Percentiles rank a stretch among this genome's conserved stretches.
Evolutionary conservation across 139 green algal species (phyloP).

Genomic region (Nannochloris sp.): DNA sequence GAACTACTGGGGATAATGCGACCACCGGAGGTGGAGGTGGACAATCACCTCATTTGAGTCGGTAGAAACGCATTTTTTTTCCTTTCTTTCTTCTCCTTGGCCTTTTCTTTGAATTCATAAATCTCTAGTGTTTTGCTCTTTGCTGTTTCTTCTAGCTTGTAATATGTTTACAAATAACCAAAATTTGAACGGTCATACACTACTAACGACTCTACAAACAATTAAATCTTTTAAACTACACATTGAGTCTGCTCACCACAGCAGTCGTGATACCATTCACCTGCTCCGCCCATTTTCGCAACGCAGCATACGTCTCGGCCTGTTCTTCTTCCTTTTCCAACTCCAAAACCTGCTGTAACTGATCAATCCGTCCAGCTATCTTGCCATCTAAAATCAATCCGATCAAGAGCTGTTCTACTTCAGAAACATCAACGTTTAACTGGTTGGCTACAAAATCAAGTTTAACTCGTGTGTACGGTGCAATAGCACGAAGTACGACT

Average conservation of each 20-base stretch:
- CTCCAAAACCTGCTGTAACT: constrained; percentile 79
- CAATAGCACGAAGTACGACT: constrained; percentile 21
- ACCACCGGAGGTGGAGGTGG: background rate
- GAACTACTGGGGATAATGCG: constrained; percentile 7
- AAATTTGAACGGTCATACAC: background rate
- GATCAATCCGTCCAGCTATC: constrained; percentile 86
- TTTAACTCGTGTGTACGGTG: constrained; percentile 89
- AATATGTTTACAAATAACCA: no score
- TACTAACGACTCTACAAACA: constrained; percentile 10
- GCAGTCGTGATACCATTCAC: constrained; percentile 52
- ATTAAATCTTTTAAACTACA: no score
- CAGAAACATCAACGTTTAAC: constrained; percentile 81
- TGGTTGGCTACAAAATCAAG: constrained; percentile 82
- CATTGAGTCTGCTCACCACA: constrained; percentile 65
- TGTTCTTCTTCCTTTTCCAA: constrained; percentile 39
- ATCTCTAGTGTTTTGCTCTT: background rate
- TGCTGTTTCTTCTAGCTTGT: background rate
- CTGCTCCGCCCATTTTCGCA: constrained; percentile 82
- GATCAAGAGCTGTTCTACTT: constrained; percentile 93
- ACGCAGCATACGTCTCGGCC: constrained; percentile 60
- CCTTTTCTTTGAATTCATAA: background rate
- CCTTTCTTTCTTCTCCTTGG: background rate
- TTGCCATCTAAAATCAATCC: constrained; percentile 87
- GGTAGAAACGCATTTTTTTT: constrained; percentile 2
- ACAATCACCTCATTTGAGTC: background rate